Percentiles rank a stretch among this genome's conserved stretches.
phyloP scores from a whole-genome alignment of 1,284 basidiomycete genomes.

The Leccinum fallax region DNA sequence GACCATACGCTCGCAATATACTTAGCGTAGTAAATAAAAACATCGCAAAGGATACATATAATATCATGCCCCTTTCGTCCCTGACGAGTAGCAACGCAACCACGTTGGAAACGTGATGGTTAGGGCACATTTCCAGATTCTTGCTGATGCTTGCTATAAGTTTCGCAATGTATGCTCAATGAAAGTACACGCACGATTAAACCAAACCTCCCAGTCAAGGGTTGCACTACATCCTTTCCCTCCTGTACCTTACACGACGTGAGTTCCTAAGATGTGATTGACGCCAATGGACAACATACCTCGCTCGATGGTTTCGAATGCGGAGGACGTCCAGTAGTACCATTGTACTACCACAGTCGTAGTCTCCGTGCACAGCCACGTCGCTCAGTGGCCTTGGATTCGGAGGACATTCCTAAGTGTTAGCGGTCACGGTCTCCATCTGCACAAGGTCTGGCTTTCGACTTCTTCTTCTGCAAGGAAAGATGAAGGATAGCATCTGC shows the following conservation, averaged over 20 bases:
- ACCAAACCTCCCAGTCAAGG: background rate
- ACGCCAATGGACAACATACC: background rate
- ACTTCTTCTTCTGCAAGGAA: background rate
- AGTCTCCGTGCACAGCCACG: background rate
- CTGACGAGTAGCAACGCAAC: background rate
- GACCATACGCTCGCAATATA: background rate
- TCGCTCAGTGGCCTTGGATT: background rate
- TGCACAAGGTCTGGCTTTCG: background rate
- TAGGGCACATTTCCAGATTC: background rate
- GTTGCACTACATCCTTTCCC: background rate
- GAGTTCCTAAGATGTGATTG: background rate
- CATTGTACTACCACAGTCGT: background rate
- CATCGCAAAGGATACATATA: background rate
- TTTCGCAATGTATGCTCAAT: background rate
- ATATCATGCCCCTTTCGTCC: background rate
- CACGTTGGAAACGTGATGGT: background rate
- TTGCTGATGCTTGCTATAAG: background rate
- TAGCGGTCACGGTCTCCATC: background rate
- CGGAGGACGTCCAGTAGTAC: background rate
- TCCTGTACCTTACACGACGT: background rate
- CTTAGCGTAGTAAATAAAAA: background rate
- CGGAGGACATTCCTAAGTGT: background rate
- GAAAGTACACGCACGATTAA: background rate
- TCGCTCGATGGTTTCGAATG: background rate
- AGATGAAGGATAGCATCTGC: background rate